These are phyloP conservation scores for Ampelomyces quisqualis DNA, from an alignment of 2,329 filamentous ascomycete species.

Conservation along the genomic window DNA sequence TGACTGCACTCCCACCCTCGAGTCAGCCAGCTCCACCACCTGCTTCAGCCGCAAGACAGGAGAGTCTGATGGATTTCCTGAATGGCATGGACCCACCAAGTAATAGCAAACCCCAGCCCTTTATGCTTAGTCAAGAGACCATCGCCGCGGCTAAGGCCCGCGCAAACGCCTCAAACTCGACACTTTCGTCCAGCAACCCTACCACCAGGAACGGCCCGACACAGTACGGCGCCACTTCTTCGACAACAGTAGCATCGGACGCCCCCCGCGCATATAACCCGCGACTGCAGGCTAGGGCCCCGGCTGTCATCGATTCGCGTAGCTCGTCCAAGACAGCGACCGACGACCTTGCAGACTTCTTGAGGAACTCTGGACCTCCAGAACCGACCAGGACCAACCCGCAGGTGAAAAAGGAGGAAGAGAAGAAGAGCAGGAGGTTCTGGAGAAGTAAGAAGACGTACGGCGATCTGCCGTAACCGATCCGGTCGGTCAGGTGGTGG, in stretches of 20 bases:
- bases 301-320: slow-evolving; percentile 22
- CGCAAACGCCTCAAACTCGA: slow-evolving; percentile 19
- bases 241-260: slow-evolving; percentile 17
- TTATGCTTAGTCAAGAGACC: slow-evolving; percentile 34
- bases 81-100: slow-evolving; percentile 66
- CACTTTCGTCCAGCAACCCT: slow-evolving; percentile 17
- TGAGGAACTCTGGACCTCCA: slow-evolving; percentile 45
- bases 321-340: slow-evolving; percentile 35
- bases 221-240: slow-evolving; percentile 15
- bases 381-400: slow-evolving; percentile 23
- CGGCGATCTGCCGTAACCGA: slow-evolving; percentile 22
- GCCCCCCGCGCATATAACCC: slow-evolving; percentile 30
- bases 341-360: slow-evolving; percentile 48
- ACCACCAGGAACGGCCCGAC: slow-evolving; percentile 17
- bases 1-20: slow-evolving; percentile 49
- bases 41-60: slow-evolving; percentile 26
- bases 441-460: slow-evolving; percentile 38
- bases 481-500: too few relatives aligned
- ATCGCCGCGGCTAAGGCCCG: slow-evolving; percentile 38
- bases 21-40: slow-evolving; percentile 7
- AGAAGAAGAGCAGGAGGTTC: slow-evolving; percentile 37
- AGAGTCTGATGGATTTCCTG: slow-evolving; percentile 73
- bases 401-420: slow-evolving; percentile 29
- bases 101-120: slow-evolving; percentile 34
- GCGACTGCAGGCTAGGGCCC: slow-evolving; percentile 29